Conservation (phyloP, 2,329 filamentous ascomycete genomes). For the Metarhizium humberi region DNA sequence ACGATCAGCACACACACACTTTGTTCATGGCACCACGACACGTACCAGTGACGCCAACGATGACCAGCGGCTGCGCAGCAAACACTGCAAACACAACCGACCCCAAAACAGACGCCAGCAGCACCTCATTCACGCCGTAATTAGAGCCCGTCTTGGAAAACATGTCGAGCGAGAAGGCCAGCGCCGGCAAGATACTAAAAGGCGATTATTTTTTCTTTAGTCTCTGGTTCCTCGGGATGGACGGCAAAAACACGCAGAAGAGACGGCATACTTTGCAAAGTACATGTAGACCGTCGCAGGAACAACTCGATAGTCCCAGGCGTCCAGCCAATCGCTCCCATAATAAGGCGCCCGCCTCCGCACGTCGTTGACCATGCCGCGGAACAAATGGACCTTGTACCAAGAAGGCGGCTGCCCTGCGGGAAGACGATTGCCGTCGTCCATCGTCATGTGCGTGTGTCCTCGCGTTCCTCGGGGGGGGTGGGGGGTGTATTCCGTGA, state of each 20-base stretch:
- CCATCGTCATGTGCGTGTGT: background rate
- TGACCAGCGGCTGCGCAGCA: constrained; percentile 77
- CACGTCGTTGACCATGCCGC: constrained; percentile 72
- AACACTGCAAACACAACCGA: constrained; percentile 72
- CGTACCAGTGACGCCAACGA: constrained; percentile 75
- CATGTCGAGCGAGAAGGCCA: constrained; percentile 90
- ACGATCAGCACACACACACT: background rate
- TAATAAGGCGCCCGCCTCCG: constrained; percentile 69
- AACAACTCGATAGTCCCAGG: constrained; percentile 83
- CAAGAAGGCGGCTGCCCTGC: constrained; percentile 28
- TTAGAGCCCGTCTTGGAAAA: constrained; percentile 77
- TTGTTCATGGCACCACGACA: background rate
- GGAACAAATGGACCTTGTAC: constrained; percentile 70
- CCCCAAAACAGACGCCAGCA: constrained; percentile 77
- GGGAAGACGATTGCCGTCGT: background rate
- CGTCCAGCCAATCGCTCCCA: constrained; percentile 73
- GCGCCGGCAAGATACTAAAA: constrained; percentile 68
- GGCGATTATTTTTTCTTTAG: background rate
- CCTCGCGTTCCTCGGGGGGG: no score
- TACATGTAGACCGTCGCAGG: constrained; percentile 90
- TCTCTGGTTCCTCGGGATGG: background rate
- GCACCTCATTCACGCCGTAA: constrained; percentile 84
- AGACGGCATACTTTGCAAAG: constrained; percentile 67
- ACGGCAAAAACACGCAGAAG: background rate
- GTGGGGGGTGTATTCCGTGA: no score